Evolutionary conservation across 495 filamentous ascomycete species (phyloP).

Genomic region (Aspergillus wentii): DNA sequence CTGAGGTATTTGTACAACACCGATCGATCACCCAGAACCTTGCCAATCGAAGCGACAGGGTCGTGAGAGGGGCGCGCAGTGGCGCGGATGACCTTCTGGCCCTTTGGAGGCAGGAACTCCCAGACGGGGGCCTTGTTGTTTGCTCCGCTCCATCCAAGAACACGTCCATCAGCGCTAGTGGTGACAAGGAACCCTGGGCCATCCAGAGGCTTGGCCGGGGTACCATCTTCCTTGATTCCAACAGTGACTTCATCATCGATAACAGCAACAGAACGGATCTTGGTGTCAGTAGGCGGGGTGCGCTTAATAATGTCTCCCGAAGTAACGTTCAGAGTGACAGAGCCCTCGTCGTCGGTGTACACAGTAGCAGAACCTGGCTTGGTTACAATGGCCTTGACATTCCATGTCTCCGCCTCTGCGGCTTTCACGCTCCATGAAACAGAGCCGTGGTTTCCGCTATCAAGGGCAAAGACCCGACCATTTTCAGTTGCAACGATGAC

Average conservation of each 20-base stretch:
- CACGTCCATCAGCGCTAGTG: constrained; percentile 50
- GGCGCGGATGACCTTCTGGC: constrained; percentile 63
- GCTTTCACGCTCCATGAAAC: constrained; percentile 70
- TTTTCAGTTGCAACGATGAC: constrained; percentile 74
- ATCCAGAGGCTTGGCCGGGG: constrained; percentile 23
- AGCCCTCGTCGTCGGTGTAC: constrained; percentile 52
- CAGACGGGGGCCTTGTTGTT: constrained; percentile 55
- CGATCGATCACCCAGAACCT: constrained; percentile 82
- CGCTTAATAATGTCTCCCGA: constrained; percentile 51
- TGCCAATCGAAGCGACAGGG: constrained; percentile 89
- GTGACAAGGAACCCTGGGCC: constrained; percentile 50
- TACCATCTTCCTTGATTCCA: constrained; percentile 30
- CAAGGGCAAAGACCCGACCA: constrained; percentile 74
- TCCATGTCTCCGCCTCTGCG: constrained; percentile 55
- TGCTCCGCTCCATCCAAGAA: constrained; percentile 54
- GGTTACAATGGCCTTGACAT: constrained; percentile 62
- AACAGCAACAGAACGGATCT: constrained; percentile 29
- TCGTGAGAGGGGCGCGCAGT: constrained; percentile 69
- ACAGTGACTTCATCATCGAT: constrained; percentile 19
- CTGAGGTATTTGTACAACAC: constrained; percentile 98
- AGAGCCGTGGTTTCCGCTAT: constrained; percentile 67
- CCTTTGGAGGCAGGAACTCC: constrained; percentile 65
- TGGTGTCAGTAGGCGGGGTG: constrained; percentile 19
- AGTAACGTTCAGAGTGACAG: constrained; percentile 49
- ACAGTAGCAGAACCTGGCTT: constrained; percentile 55